A percentile compares a stretch with the other conserved stretches of the same genome.
These are phyloP conservation scores for Tilletiopsis washingtonensis DNA, from an alignment of 1,284 basidiomycete species.

Conservation along the genomic window DNA sequence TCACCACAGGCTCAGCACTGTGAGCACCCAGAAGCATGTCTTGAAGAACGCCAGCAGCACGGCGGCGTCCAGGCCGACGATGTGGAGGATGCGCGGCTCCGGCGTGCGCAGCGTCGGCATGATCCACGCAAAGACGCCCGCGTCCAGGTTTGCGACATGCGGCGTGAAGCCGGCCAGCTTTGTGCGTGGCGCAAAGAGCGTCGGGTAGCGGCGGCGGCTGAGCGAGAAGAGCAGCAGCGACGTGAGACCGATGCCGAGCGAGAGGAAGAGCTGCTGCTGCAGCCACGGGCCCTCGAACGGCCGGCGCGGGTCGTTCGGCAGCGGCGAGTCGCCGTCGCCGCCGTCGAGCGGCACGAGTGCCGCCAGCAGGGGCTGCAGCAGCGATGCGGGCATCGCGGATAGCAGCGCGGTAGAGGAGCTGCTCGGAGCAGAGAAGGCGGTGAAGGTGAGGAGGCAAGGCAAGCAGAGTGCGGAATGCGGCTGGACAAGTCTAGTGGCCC, in stretches of 20 bases:
- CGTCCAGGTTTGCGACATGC: constrained; percentile 64
- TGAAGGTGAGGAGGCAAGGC: too few species aligned
- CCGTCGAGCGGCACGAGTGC: too few species aligned
- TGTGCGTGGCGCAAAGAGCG: constrained; percentile 83
- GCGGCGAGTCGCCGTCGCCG: background rate
- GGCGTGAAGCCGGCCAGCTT: constrained; percentile 91
- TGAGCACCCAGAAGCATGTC: constrained; percentile 83
- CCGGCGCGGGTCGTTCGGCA: background rate
- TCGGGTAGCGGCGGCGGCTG: constrained; percentile 73
- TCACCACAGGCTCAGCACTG: constrained; percentile 61
- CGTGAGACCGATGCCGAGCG: constrained; percentile 65
- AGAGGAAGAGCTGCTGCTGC: constrained; percentile 76
- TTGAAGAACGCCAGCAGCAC: constrained; percentile 92
- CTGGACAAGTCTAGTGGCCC: too few species aligned
- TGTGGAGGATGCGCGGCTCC: constrained; percentile 89
- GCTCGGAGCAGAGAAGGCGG: too few species aligned
- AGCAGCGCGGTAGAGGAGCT: too few species aligned
- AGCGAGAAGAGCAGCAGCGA: constrained; percentile 84
- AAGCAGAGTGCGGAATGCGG: too few species aligned
- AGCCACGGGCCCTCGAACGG: constrained; percentile 70
- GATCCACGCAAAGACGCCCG: constrained; percentile 88
- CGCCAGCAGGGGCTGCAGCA: too few species aligned
- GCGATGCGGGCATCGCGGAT: too few species aligned
- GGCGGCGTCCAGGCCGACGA: constrained; percentile 90
- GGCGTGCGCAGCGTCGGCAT: constrained; percentile 80